These are phyloP conservation scores for Cryptococcus wingfieldii DNA, from an alignment of 1,284 basidiomycete species.

Conservation along the genomic window DNA sequence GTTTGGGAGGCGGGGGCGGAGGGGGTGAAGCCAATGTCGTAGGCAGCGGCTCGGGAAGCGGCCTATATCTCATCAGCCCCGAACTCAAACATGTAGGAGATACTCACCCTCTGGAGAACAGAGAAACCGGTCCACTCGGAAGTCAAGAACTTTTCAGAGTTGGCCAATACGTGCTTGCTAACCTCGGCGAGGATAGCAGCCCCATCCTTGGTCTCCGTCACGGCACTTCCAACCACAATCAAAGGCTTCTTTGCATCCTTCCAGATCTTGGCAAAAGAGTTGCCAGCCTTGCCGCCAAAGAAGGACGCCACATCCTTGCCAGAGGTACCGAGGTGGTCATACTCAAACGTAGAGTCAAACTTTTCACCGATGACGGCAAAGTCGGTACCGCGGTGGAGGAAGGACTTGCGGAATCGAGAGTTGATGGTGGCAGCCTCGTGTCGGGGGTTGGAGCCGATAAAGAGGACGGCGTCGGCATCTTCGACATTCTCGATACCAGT, in stretches of 20 bases:
- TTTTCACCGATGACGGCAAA: slow-evolving; percentile 87
- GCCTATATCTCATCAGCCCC: slow-evolving; percentile 32
- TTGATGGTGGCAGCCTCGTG: slow-evolving; percentile 98
- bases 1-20: slow-evolving; percentile 68
- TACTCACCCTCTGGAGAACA: slow-evolving; percentile 78
- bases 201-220: slow-evolving; percentile 83
- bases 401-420: slow-evolving; percentile 92
- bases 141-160: slow-evolving; percentile 71
- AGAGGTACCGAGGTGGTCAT: slow-evolving; percentile 81
- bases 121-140: slow-evolving; percentile 96
- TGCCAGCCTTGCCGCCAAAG: slow-evolving; percentile 61
- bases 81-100: neutral
- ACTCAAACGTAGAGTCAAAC: slow-evolving; percentile 88
- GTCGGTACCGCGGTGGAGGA: slow-evolving; percentile 78
- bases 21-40: slow-evolving; percentile 89
- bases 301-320: slow-evolving; percentile 76
- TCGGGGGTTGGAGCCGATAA: slow-evolving; percentile 94
- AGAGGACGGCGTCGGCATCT: slow-evolving; percentile 84
- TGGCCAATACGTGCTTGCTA: slow-evolving; percentile 72
- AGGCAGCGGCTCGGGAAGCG: slow-evolving; percentile 91
- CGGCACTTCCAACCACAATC: slow-evolving; percentile 85
- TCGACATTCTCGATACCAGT: slow-evolving; percentile 88
- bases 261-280: slow-evolving; percentile 78
- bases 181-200: slow-evolving; percentile 73
- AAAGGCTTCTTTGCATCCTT: slow-evolving; percentile 86